A percentile compares a stretch with the other conserved stretches of the same genome.
Conservation (phyloP, 176 grass and related monocot genomes). For the Oryza brachyantha region DNA sequence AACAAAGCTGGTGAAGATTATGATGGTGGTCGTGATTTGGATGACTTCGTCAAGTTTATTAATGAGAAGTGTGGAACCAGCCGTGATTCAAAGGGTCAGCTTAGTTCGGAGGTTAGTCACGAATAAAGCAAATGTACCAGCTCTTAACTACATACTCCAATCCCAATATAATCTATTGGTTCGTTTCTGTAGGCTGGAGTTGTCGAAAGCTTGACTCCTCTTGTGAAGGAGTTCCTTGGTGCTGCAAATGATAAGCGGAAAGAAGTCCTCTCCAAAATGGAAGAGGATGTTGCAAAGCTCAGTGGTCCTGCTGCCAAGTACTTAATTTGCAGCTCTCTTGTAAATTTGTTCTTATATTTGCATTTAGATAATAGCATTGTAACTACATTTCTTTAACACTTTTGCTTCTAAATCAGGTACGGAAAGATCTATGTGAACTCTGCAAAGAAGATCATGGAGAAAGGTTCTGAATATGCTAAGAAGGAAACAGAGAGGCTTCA, state of each 20-base stretch:
- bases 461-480: conserved; percentile 72
- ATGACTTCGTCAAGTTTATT: conserved; percentile 92
- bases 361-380: not conserved
- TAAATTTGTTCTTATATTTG: not conserved
- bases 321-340: not conserved
- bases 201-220: conserved; percentile 60
- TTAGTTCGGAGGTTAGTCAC: conserved; percentile 66
- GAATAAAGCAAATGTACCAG: conserved; percentile 1
- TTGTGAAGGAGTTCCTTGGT: conserved; percentile 79
- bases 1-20: conserved; percentile 98
- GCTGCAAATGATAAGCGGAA: conserved; percentile 60
- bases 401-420: conserved; percentile 43
- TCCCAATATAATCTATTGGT: conserved; percentile 14
- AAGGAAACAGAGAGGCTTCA: conserved; percentile 89
- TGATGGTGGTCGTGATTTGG: conserved; percentile 76
- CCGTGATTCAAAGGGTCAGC: conserved; percentile 82
- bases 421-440: conserved; percentile 79
- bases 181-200: conserved; percentile 69
- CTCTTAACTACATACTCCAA: not conserved
- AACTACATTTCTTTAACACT: not conserved
- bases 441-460: conserved; percentile 72
- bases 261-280: conserved; percentile 69
- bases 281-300: conserved; percentile 91
- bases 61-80: conserved; percentile 89
- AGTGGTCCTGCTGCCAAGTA: conserved; percentile 84